A percentile compares a stretch with the other conserved stretches of the same genome.
Conservation (phyloP, 73 alveolate genomes). For the Durusdinium trenchii region DNA sequence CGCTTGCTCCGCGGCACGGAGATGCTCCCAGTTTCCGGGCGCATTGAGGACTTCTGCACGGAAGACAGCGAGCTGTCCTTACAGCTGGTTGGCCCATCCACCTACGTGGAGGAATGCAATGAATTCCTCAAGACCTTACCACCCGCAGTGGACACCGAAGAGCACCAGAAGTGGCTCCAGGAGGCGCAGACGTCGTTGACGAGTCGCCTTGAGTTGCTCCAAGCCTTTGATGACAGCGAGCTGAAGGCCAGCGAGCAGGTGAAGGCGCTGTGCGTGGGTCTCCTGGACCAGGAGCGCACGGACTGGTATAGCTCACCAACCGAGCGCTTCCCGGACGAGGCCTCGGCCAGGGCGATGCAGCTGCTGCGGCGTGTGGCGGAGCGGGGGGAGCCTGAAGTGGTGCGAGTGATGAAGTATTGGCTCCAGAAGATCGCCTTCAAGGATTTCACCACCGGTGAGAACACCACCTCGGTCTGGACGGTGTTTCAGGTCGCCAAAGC, state of each 20-base stretch:
- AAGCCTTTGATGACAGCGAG: slow-evolving; percentile 2
- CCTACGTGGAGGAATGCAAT: neutral
- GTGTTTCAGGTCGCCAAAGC: neutral
- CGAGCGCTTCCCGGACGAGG: neutral
- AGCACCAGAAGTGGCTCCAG: neutral
- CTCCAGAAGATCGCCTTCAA: neutral
- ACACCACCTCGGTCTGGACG: slow-evolving; percentile 8
- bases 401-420: slow-evolving; percentile 10
- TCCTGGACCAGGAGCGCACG: slow-evolving; percentile 17
- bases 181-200: neutral
- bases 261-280: neutral
- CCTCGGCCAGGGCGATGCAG: too few species aligned
- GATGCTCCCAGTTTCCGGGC: neutral
- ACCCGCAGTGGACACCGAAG: neutral
- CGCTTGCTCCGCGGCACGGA: neutral
- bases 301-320: neutral
- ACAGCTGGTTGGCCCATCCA: neutral
- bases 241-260: neutral
- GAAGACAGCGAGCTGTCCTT: neutral
- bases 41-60: neutral
- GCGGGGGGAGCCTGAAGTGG: neutral
- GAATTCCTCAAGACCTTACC: neutral
- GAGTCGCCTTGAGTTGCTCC: neutral
- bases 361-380: too few species aligned
- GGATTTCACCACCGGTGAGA: neutral